Evolutionary conservation across 805 yeast genomes (phyloP).

Genomic region (Yarrowia divulgata): DNA sequence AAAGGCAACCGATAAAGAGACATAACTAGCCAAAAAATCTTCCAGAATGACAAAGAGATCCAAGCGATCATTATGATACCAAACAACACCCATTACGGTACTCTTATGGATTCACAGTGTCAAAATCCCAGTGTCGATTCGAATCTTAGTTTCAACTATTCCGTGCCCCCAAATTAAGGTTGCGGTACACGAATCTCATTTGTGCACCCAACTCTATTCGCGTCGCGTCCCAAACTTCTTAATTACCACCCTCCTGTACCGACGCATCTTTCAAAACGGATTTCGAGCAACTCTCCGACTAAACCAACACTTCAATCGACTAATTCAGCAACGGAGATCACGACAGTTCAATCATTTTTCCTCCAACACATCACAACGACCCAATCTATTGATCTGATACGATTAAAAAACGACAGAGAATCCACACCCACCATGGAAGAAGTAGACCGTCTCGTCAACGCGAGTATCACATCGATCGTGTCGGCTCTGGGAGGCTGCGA

Average conservation of each 20-base stretch:
- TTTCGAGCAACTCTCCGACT: too few relatives aligned
- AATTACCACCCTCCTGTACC: background rate
- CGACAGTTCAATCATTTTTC: background rate
- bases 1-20: too few relatives aligned
- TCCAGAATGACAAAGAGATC: too few relatives aligned
- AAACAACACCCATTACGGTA: too few relatives aligned
- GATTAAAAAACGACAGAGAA: background rate
- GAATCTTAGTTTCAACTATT: too few relatives aligned
- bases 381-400: background rate
- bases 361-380: background rate
- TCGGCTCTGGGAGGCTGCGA: constrained; percentile 94
- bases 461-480: constrained; percentile 80
- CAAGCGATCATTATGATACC: too few relatives aligned
- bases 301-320: background rate
- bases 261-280: background rate
- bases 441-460: constrained; percentile 48
- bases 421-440: background rate
- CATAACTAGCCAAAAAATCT: too few relatives aligned
- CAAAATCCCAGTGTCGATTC: too few relatives aligned
- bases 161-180: background rate
- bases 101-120: too few relatives aligned
- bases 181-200: background rate
- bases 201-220: background rate
- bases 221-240: constrained; percentile 3
- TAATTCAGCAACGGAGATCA: background rate